A percentile compares a stretch with the other conserved stretches of the same genome.
Conservation (phyloP, 2,329 filamentous ascomycete genomes). For the Trichoderma hamatum region DNA sequence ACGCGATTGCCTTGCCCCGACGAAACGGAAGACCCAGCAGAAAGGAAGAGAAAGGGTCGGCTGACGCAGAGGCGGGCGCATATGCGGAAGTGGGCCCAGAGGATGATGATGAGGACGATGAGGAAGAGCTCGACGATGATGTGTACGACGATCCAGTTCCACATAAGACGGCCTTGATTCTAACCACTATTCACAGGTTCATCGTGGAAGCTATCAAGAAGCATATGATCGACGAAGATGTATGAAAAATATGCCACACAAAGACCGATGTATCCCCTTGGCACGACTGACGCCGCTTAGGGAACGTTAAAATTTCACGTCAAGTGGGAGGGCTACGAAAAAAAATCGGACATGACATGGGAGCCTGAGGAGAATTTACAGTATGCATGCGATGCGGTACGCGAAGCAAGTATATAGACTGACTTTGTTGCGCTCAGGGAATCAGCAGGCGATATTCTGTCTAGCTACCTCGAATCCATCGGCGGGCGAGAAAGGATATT, state of each 20-base stretch:
- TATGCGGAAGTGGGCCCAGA: constrained; percentile 28
- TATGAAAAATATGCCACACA: constrained; percentile 37
- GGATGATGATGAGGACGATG: constrained; percentile 35
- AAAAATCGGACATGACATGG: constrained; percentile 73
- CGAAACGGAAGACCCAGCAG: not conserved
- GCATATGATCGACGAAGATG: constrained; percentile 64
- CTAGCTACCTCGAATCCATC: constrained; percentile 64
- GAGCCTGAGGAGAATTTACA: constrained; percentile 70
- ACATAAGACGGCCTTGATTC: constrained; percentile 31
- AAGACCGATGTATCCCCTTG: not conserved
- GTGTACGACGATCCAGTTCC: constrained; percentile 43
- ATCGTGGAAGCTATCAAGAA: constrained; percentile 73
- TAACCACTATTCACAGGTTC: constrained; percentile 53
- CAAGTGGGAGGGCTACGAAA: constrained; percentile 80
- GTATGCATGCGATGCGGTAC: constrained; percentile 31
- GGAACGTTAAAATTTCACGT: constrained; percentile 66
- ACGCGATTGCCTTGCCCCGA: constrained; percentile 21
- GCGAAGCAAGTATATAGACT: not conserved
- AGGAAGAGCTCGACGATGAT: constrained; percentile 43
- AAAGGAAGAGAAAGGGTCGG: not conserved
- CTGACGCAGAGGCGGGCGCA: not conserved
- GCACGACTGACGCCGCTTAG: constrained; percentile 36
- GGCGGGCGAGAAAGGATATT: constrained; percentile 65
- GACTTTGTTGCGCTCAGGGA: constrained; percentile 40
- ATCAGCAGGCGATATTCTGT: constrained; percentile 61